These are phyloP conservation scores for Aspergillus ochraceus DNA, from an alignment of 2,329 filamentous ascomycete genomes.

Conservation along the genomic window DNA sequence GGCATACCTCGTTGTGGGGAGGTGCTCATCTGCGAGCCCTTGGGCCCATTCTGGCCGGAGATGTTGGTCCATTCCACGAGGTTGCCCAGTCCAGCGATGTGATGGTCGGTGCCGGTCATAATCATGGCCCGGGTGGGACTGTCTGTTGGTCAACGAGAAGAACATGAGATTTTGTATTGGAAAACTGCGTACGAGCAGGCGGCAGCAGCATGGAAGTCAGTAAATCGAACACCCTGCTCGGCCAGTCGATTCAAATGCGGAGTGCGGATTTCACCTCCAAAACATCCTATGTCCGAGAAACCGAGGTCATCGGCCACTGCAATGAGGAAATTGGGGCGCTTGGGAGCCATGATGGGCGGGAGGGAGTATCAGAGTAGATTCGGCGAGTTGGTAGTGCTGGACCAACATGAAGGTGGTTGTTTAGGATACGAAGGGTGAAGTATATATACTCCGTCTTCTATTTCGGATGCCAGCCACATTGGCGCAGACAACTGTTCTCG, in stretches of 20 bases:
- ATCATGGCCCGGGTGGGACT: constrained; percentile 64
- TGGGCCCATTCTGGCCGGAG: constrained; percentile 54
- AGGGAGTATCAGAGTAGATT: background rate
- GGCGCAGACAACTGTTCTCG: background rate
- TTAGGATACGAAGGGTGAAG: background rate
- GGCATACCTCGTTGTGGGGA: constrained; percentile 59
- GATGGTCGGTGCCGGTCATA: constrained; percentile 64
- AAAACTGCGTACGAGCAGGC: constrained; percentile 53
- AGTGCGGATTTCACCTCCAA: constrained; percentile 61
- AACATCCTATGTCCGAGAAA: constrained; percentile 61
- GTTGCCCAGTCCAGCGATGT: constrained; percentile 56
- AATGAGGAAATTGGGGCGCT: constrained; percentile 61
- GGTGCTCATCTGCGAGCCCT: constrained; percentile 52
- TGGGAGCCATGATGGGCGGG: constrained; percentile 27
- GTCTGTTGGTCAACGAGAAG: background rate
- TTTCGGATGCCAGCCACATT: background rate
- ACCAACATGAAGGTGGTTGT: background rate
- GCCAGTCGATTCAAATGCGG: constrained; percentile 59
- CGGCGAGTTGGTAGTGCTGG: background rate
- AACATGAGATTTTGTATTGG: background rate
- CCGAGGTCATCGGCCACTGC: constrained; percentile 61
- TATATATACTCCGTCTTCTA: background rate
- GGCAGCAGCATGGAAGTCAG: constrained; percentile 64
- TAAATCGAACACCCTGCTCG: constrained; percentile 58
- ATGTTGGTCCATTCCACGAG: constrained; percentile 60